Evolutionary conservation across 345 rosid species (phyloP), one percentile per base, ranked within the genome.

Genomic region (Lepidium sativum): DNA sequence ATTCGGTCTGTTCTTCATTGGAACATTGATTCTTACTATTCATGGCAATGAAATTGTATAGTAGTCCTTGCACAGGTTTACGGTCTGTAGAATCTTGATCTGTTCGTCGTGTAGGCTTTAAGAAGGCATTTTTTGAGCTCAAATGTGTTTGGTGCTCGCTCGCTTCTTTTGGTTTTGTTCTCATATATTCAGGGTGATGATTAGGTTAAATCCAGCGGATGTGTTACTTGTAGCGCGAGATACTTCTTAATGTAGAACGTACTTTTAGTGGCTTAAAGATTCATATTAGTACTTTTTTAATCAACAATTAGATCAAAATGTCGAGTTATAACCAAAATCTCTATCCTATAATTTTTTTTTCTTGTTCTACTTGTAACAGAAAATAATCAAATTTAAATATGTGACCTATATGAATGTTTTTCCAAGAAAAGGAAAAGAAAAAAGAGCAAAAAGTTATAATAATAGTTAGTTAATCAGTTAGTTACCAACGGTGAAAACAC

Each of bases 21-120:
- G 21, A 23, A 3, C 25, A 23, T 23, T 23, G 69, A 70, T 35
- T 44, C 61, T 31, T 45, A 53, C 34, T 42, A 20, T 33, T 0
- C 32, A 54, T 43, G 35, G 43, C 54, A 13, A 65, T 50, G 39
- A 23, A 63, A 3, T 23, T 72, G 76, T 72, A 72, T 52, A 72
- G 39, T 58, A 65, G 31, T 58, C 55, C 34, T 49, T 58, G 64
- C 65, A 65, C 35, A 63, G 61, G 4, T 68, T 53, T 38, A 62
- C 57, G 41, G 17, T 14, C 13, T 48, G 33, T 72, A 72, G 33
- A 65, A 65, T 65, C 41, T 27, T 29, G 42, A 57, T 57, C 60
- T 51, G 58, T 63, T 56, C 23, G 29, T 61, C 34, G 2, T 18
- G 9, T 70, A 70, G 74, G 54, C 14, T 69, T 4, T 33, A 27